A percentile compares a stretch with the other conserved stretches of the same genome.
phyloP scores from a whole-genome alignment of 495 filamentous ascomycete genomes.

The Penicilliopsis zonata region DNA sequence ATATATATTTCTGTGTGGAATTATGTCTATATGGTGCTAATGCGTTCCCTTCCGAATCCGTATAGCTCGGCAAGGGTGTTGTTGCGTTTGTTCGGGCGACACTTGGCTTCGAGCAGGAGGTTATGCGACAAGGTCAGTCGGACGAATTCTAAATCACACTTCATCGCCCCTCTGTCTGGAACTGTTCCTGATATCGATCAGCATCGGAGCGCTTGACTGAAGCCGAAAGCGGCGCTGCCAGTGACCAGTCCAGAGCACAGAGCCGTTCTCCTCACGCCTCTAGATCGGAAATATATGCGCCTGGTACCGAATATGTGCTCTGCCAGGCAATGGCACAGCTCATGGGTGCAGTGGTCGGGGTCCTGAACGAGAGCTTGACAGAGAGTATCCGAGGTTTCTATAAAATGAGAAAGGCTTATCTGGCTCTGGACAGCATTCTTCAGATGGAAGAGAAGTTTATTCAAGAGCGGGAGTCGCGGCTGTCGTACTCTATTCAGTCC shows the following conservation, averaged over 20 bases:
- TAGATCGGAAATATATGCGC: conserved; percentile 56
- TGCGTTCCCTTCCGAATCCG: neutral
- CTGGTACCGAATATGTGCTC: conserved; percentile 76
- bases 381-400: conserved; percentile 89
- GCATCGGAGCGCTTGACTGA: conserved; percentile 61
- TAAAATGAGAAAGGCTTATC: conserved; percentile 80
- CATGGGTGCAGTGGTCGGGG: conserved; percentile 78
- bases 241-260: conserved; percentile 65
- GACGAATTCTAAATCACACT: conserved; percentile 5
- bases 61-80: conserved; percentile 64
- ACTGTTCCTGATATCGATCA: conserved; percentile 17
- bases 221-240: conserved; percentile 68
- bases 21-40: no score
- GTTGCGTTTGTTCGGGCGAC: conserved; percentile 77
- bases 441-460: conserved; percentile 50
- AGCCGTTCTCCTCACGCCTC: conserved; percentile 31
- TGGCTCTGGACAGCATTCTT: conserved; percentile 66
- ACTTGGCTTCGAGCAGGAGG: conserved; percentile 86
- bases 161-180: neutral
- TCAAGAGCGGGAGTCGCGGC: conserved; percentile 16
- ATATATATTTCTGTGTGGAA: no score
- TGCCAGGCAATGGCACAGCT: conserved; percentile 71
- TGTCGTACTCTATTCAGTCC: conserved; percentile 8
- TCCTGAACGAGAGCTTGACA: conserved; percentile 86
- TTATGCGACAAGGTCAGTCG: conserved; percentile 46